A percentile compares a stretch with the other conserved stretches of the same genome.
These are phyloP conservation scores for Coffea eugenioides DNA, from an alignment of 257 asterid genomes.

Conservation along the genomic window DNA sequence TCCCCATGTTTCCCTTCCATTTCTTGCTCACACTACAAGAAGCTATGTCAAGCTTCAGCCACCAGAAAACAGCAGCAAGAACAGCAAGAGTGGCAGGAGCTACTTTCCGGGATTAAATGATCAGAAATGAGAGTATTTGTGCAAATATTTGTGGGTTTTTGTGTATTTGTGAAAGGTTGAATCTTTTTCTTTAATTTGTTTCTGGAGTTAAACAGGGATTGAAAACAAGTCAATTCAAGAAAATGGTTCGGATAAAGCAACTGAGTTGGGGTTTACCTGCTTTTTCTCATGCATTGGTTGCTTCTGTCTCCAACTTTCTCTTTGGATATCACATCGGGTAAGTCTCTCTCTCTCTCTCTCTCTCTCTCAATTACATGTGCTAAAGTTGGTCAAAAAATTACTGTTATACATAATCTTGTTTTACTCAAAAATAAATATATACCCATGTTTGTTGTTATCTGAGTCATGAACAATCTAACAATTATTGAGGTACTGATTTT, in stretches of 20 bases:
- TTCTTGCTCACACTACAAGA: constrained; percentile 32
- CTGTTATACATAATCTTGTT: not conserved
- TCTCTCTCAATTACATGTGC: not conserved
- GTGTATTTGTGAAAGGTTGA: constrained; percentile 14
- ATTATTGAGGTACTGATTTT: not conserved
- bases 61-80: constrained; percentile 27
- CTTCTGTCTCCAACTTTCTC: constrained; percentile 88
- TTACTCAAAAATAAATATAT: too few species aligned
- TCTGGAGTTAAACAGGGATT: constrained; percentile 33
- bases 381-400: not conserved
- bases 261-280: constrained; percentile 66
- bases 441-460: too few species aligned
- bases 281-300: constrained; percentile 65
- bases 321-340: constrained; percentile 92
- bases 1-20: constrained; percentile 22
- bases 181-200: not conserved
- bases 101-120: constrained; percentile 28
- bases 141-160: constrained; percentile 4
- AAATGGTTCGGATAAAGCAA: constrained; percentile 33
- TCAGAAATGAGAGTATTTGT: constrained; percentile 20
- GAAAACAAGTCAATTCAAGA: constrained; percentile 31
- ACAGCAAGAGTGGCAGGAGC: constrained; percentile 4
- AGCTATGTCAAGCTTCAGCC: constrained; percentile 27
- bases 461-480: too few species aligned
- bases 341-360: constrained; percentile 3